A percentile compares a stretch with the other conserved stretches of the same genome.
Evolutionary conservation across 2,329 filamentous ascomycete genomes (phyloP).

Genomic region (Alternaria rosae): DNA sequence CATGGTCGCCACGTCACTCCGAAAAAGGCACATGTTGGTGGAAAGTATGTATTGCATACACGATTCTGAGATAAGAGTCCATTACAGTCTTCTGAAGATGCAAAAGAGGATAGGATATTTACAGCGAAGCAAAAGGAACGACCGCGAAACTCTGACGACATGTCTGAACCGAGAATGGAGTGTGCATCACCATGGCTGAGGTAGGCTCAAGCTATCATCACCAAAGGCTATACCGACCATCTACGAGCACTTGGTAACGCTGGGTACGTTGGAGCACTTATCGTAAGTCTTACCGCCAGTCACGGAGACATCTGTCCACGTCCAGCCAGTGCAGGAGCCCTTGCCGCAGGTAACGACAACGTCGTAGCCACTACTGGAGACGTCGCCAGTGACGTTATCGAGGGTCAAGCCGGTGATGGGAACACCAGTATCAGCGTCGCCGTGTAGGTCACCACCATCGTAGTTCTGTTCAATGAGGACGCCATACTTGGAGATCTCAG

Average conservation of each 20-base stretch:
- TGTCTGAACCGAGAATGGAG: not conserved
- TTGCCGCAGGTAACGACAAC: slow-evolving; percentile 63
- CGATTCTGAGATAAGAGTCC: not conserved
- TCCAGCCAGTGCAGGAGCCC: slow-evolving; percentile 61
- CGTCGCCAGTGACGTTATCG: slow-evolving; percentile 46
- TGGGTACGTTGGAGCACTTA: slow-evolving; percentile 47
- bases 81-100: not conserved
- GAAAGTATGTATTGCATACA: not conserved
- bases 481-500: slow-evolving; percentile 52
- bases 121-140: not conserved
- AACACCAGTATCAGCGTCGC: slow-evolving; percentile 56
- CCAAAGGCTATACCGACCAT: not conserved
- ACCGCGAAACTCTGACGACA: not conserved
- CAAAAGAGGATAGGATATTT: not conserved
- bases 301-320: slow-evolving; percentile 56
- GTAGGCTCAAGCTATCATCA: not conserved
- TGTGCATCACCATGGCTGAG: not conserved
- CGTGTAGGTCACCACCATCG: slow-evolving; percentile 54
- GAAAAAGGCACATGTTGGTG: not conserved
- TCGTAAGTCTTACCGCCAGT: slow-evolving; percentile 49
- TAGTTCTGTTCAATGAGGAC: slow-evolving; percentile 63
- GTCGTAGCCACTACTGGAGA: slow-evolving; percentile 53
- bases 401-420: slow-evolving; percentile 55
- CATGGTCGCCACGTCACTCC: not conserved
- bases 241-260: slow-evolving; percentile 27